Evolutionary conservation across 306 rosid genomes (phyloP), one percentile per base, ranked within the genome.

Genomic region (Morella rubra): DNA sequence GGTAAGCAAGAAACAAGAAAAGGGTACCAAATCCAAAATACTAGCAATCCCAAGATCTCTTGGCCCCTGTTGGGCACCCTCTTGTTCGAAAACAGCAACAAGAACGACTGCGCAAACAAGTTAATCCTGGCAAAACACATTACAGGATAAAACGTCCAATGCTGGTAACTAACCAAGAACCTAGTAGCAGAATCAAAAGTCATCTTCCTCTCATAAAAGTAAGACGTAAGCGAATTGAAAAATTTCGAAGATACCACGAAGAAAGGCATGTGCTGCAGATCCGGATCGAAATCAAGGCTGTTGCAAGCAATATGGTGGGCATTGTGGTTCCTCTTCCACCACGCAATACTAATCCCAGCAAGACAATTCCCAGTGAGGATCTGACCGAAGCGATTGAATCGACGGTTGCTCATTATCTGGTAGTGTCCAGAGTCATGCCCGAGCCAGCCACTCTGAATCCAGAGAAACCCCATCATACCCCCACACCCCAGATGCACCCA

Each of bases 301-400:
- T 91, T 91, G 71, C 90, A 85, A 32, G 90, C 82, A 71, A 91
- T 76, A 77, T 90, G 97, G 47, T 91, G 97, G 0, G 95, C 91
- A 51, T 90, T 91, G 80, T 90, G 97, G 83, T 86, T 88, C 90
- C 95, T 80, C 74, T 84, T 91, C 97, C 93, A 92, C 96, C 97
- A 92, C 1, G 44, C 91, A 74, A 92, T 88, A 82, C 96, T 85
- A 42, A 92, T 86, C 8, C 95, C 97, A 4, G 97, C 86, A 9
- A 91, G 82, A 68, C 89, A 83, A 22, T 91, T 91, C 42, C 97
- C 97, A 73, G 91, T 76, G 47, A 91, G 83, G 24, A 89, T 44
- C 82, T 91, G 97, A 3, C 56, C 73, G 0, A 82, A 46, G 16
- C 89, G 80, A 72, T 91, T 91, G 46, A 55, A 27, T 0, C 51